A percentile compares a stretch with the other conserved stretches of the same genome.
phyloP scores from a whole-genome alignment of 1,284 basidiomycete genomes.

The Cystobasidiaceae sp. region DNA sequence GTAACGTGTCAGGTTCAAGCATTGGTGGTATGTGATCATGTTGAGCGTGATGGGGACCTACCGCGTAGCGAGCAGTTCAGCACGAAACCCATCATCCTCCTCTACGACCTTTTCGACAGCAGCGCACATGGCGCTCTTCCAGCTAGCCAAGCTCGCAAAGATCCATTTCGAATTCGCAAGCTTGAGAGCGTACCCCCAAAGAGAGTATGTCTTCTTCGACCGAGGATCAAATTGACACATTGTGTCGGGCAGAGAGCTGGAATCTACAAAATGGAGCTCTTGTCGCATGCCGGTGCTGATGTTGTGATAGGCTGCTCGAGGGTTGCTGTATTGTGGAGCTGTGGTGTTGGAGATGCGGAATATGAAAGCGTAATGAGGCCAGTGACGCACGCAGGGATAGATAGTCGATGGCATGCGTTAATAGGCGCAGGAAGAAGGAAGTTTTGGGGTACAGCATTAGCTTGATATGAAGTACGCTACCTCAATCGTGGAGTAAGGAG shows the following conservation, averaged over 20 bases:
- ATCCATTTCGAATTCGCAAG: neutral
- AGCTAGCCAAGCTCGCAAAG: neutral
- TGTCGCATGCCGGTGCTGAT: no score
- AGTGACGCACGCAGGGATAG: no score
- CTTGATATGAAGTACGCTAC: no score
- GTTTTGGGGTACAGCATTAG: no score
- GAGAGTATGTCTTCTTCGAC: neutral
- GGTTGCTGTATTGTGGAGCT: neutral
- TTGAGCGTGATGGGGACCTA: neutral
- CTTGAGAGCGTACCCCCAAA: slow-evolving; percentile 13
- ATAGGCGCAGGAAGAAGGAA: no score
- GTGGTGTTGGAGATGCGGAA: no score
- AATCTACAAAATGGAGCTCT: no score
- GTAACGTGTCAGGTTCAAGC: neutral
- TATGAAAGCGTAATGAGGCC: no score
- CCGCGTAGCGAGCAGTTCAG: neutral
- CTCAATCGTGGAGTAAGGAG: no score
- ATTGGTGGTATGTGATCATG: neutral
- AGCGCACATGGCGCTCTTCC: neutral
- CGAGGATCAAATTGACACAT: neutral
- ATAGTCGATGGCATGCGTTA: no score
- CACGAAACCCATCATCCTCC: neutral
- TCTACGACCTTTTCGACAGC: neutral
- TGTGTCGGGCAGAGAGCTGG: neutral
- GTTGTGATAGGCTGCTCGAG: neutral